Evolutionary conservation across 2,329 filamentous ascomycete species (phyloP).

Genomic region (Monosporascus sp.): DNA sequence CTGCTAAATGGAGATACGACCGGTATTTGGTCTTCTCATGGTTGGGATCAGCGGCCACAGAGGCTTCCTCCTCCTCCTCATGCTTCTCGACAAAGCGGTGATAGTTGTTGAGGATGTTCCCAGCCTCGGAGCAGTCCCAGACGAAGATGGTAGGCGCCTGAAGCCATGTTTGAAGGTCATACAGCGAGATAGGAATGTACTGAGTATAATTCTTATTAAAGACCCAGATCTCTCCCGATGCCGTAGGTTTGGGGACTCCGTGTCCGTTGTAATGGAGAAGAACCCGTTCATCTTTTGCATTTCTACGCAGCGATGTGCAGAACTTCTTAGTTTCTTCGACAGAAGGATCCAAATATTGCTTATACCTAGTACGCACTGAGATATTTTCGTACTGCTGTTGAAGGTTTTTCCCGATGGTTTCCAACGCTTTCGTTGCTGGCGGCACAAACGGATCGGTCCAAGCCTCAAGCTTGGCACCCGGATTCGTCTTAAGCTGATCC

Average conservation of each 20-base stretch:
- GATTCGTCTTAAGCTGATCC: slow-evolving; percentile 92
- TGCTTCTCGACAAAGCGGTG: slow-evolving; percentile 93
- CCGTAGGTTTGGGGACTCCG: slow-evolving; percentile 90
- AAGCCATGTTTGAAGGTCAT: slow-evolving; percentile 93
- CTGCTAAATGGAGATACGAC: slow-evolving; percentile 82
- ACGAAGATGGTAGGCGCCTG: slow-evolving; percentile 94
- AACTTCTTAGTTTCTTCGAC: slow-evolving; percentile 98
- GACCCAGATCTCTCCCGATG: slow-evolving; percentile 97
- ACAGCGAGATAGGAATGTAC: slow-evolving; percentile 94
- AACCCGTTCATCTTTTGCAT: slow-evolving; percentile 92
- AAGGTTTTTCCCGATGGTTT: slow-evolving; percentile 93
- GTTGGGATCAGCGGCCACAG: slow-evolving; percentile 69
- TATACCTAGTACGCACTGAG: slow-evolving; percentile 92
- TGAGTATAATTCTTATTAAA: slow-evolving; percentile 99
- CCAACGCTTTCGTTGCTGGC: slow-evolving; percentile 77
- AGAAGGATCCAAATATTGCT: slow-evolving; percentile 92
- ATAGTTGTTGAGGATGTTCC: slow-evolving; percentile 93
- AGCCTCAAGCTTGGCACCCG: slow-evolving; percentile 88
- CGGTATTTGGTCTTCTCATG: slow-evolving; percentile 71
- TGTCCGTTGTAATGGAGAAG: slow-evolving; percentile 99
- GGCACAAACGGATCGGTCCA: slow-evolving; percentile 90
- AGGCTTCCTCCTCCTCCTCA: slow-evolving; percentile 79
- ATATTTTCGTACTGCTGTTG: slow-evolving; percentile 95
- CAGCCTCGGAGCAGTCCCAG: slow-evolving; percentile 95
- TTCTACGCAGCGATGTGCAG: slow-evolving; percentile 80